Evolutionary conservation across 2,329 filamentous ascomycete species (phyloP).

Genomic region (Raffaelea arxii): DNA sequence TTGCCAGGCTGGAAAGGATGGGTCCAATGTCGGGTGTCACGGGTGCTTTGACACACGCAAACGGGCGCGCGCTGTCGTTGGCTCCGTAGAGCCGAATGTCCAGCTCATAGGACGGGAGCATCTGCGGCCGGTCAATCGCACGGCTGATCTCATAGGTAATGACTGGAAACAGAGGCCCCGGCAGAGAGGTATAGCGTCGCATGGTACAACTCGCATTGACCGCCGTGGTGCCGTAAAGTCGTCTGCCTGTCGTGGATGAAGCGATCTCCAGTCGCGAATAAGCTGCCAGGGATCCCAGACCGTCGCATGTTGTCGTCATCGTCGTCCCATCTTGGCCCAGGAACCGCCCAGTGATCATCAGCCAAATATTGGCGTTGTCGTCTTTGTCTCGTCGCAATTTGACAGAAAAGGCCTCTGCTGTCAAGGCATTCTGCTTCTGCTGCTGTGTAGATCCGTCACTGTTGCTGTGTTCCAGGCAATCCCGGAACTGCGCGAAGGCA

Average conservation of each 20-base stretch:
- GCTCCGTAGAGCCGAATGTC: neutral
- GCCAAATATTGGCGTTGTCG: neutral
- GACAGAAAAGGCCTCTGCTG: neutral
- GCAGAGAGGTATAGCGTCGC: neutral
- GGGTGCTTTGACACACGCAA: neutral
- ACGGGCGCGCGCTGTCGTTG: neutral
- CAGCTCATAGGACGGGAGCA: neutral
- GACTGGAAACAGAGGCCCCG: neutral
- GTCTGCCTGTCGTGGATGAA: neutral
- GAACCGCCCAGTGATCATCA: neutral
- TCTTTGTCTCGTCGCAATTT: neutral
- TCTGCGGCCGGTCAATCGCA: neutral
- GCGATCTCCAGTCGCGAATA: neutral
- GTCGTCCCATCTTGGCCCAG: neutral
- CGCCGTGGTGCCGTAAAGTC: neutral
- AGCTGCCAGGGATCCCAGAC: neutral
- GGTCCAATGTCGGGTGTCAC: neutral
- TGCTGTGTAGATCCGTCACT: neutral
- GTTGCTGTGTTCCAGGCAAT: neutral
- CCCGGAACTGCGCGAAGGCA: neutral
- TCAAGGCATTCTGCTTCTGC: neutral
- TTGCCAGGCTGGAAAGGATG: neutral
- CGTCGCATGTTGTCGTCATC: too few relatives aligned
- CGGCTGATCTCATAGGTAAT: neutral
- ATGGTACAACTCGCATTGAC: neutral